Percentiles rank a stretch among this genome's conserved stretches.
These are phyloP conservation scores for Aaosphaeria pasadenensis DNA, from an alignment of 2,329 filamentous ascomycete genomes.

Conservation along the genomic window DNA sequence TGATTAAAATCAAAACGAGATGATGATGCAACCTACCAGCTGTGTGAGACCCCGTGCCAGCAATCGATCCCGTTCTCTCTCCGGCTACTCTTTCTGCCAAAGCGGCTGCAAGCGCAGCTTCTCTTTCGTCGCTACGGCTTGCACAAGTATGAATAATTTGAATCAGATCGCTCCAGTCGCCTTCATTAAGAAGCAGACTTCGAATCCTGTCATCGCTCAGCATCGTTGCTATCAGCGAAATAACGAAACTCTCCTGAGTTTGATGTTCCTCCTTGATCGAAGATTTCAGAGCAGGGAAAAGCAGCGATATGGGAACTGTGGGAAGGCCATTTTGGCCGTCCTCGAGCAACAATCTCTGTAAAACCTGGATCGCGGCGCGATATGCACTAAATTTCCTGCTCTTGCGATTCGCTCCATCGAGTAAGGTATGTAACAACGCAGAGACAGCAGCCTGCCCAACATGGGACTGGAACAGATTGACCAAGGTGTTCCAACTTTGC, in stretches of 20 bases:
- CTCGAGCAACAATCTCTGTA: constrained; percentile 29
- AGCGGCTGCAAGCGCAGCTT: constrained; percentile 7
- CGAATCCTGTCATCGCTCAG: constrained; percentile 52
- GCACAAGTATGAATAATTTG: constrained; percentile 57
- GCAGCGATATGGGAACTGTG: constrained; percentile 30
- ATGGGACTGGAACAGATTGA: constrained; percentile 70
- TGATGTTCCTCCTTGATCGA: constrained; percentile 26
- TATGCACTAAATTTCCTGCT: constrained; percentile 22
- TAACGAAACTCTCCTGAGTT: constrained; percentile 44
- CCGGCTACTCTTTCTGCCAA: constrained; percentile 41
- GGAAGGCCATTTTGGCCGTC: constrained; percentile 31
- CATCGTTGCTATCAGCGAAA: constrained; percentile 46
- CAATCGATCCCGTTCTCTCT: constrained; percentile 3
- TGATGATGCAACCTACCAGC: constrained; percentile 5
- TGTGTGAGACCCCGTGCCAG: constrained; percentile 9
- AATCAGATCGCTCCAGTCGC: constrained; percentile 64
- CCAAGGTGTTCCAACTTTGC: constrained; percentile 67
- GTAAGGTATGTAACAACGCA: constrained; percentile 58
- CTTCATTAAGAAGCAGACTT: constrained; percentile 58
- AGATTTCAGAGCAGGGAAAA: constrained; percentile 31
- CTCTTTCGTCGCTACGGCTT: constrained; percentile 26
- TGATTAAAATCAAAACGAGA: neutral
- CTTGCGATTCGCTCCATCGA: constrained; percentile 22
- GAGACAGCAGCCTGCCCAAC: constrained; percentile 68
- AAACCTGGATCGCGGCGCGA: constrained; percentile 26